Percentiles rank a stretch among this genome's conserved stretches.
phyloP scores from a whole-genome alignment of 1,284 basidiomycete genomes.

The Takashimella koratensis region DNA sequence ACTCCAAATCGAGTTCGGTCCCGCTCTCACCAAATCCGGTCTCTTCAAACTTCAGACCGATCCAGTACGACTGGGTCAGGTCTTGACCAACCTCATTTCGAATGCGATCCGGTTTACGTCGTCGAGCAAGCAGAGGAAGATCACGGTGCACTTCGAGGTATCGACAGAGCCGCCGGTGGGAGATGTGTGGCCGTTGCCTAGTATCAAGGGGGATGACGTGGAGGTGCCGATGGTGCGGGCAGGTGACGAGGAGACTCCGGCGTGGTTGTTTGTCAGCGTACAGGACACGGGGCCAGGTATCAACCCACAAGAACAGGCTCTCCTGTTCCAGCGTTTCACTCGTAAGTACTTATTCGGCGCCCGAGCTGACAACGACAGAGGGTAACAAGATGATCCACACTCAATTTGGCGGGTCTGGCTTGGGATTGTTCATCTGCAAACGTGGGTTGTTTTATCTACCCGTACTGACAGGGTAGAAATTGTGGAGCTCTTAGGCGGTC shows the following conservation, averaged over 20 bases:
- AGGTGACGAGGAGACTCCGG: constrained; percentile 29
- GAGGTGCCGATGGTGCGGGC: constrained; percentile 11
- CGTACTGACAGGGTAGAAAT: constrained; percentile 25
- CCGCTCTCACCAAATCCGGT: constrained; percentile 19
- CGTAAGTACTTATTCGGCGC: constrained; percentile 14
- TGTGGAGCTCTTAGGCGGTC: constrained; percentile 41
- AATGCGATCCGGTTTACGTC: constrained; percentile 34
- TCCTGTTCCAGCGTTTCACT: constrained; percentile 44
- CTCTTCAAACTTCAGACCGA: constrained; percentile 41
- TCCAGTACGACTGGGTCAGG: constrained; percentile 46
- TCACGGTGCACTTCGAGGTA: constrained; percentile 29
- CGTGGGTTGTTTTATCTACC: constrained; percentile 16
- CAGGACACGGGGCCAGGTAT: constrained; percentile 48
- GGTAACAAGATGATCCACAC: constrained; percentile 47
- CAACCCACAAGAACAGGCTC: constrained; percentile 31
- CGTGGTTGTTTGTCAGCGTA: constrained; percentile 42
- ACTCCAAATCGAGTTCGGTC: constrained; percentile 30
- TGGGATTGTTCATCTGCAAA: constrained; percentile 47
- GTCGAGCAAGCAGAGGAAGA: constrained; percentile 11
- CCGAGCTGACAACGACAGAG: constrained; percentile 18
- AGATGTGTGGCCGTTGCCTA: constrained; percentile 9
- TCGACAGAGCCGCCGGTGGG: constrained; percentile 19
- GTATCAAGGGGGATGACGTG: background rate
- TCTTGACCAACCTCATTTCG: constrained; percentile 38
- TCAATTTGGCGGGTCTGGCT: constrained; percentile 46